phyloP scores from a whole-genome alignment of 805 yeast genomes.

The Ascoidea rubescens region DNA sequence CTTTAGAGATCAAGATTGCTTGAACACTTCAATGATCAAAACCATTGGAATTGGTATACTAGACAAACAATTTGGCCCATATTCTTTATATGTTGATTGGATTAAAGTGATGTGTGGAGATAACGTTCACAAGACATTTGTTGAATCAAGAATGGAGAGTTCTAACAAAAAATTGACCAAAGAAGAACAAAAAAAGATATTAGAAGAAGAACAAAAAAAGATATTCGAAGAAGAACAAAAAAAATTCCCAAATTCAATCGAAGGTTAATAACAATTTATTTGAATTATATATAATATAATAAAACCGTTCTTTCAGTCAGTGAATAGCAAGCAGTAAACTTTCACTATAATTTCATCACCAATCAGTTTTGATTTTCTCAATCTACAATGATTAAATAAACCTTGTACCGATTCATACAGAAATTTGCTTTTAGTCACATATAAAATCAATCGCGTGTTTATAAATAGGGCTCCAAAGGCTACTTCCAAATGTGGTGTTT shows the following conservation, averaged over 20 bases:
- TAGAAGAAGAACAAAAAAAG: conserved; percentile 2
- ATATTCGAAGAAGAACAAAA: conserved; percentile 2
- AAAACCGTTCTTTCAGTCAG: neutral
- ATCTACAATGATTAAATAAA: too few species aligned
- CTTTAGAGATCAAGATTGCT: conserved; percentile 37
- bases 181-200: neutral
- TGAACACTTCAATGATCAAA: conserved; percentile 51
- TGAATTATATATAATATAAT: neutral
- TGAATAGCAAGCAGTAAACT: neutral
- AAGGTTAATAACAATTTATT: conserved; percentile 2
- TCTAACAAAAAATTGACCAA: neutral
- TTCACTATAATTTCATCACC: too few species aligned
- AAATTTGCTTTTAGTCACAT: neutral
- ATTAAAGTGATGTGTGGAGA: conserved; percentile 53
- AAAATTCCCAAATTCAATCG: conserved; percentile 1
- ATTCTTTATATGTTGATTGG: conserved; percentile 53
- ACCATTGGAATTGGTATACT: conserved; percentile 69
- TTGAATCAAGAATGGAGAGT: conserved; percentile 15
- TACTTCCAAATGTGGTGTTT: neutral
- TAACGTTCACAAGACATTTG: conserved; percentile 28
- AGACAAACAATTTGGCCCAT: conserved; percentile 71
- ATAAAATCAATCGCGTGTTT: neutral
- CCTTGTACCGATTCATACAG: too few species aligned
- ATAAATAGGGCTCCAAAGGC: neutral
- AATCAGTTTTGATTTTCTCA: too few species aligned